Percentiles rank a stretch among this genome's conserved stretches.
Evolutionary conservation across 257 asterid genomes (phyloP).

Genomic region (Nicotiana noctiflora): DNA sequence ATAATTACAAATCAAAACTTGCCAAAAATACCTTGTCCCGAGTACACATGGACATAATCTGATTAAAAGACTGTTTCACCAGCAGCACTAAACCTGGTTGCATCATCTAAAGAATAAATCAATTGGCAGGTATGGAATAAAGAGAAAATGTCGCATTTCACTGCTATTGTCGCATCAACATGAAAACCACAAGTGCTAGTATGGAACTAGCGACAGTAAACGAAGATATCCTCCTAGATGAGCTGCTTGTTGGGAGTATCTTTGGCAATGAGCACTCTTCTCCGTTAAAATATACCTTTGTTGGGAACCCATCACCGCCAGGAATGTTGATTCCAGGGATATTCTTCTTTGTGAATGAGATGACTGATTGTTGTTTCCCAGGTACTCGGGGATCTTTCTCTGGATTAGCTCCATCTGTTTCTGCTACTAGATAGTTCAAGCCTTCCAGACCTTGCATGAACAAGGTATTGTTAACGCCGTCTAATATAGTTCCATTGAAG

Average conservation of each 20-base stretch:
- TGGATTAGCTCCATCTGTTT: constrained; percentile 48
- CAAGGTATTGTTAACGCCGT: constrained; percentile 54
- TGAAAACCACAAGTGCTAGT: constrained; percentile 17
- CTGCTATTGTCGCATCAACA: constrained; percentile 41
- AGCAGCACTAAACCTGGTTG: constrained; percentile 7
- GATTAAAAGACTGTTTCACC: neutral
- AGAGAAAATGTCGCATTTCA: neutral
- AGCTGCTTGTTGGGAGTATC: constrained; percentile 47
- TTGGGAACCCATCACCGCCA: constrained; percentile 80
- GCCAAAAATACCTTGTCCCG: neutral
- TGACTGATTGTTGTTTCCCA: constrained; percentile 88
- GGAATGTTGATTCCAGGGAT: constrained; percentile 55
- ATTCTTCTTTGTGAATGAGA: constrained; percentile 77
- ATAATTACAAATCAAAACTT: constrained; percentile 8
- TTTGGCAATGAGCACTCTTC: constrained; percentile 78
- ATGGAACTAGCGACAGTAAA: constrained; percentile 11
- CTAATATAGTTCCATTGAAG: constrained; percentile 57
- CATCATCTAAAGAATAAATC: constrained; percentile 52
- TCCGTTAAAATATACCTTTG: constrained; percentile 85
- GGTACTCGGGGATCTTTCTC: constrained; percentile 55
- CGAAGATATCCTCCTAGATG: constrained; percentile 28
- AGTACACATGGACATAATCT: neutral
- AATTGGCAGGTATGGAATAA: constrained; percentile 26
- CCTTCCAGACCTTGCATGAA: constrained; percentile 83
- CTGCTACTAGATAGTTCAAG: constrained; percentile 72